Conservation (phyloP, 2,329 filamentous ascomycete genomes). For the Colletotrichum scovillei region DNA sequence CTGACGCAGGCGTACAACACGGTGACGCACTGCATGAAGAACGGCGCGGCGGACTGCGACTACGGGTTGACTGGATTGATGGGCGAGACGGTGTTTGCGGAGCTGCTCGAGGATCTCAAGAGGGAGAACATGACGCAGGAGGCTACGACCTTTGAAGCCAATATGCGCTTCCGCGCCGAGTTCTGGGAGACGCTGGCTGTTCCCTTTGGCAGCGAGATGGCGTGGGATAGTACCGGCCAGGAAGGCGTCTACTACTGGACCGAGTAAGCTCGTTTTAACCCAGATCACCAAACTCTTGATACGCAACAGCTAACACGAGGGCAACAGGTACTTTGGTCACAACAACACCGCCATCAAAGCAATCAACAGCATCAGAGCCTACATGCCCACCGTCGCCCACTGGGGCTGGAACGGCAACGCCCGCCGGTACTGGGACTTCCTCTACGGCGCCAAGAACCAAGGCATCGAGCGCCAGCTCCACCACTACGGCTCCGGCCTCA, state of each 20-base stretch:
- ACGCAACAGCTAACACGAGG: neutral
- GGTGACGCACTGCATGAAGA: constrained; percentile 50
- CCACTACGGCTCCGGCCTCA: constrained; percentile 70
- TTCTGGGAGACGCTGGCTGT: constrained; percentile 62
- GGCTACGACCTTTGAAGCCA: constrained; percentile 47
- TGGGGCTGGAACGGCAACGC: constrained; percentile 74
- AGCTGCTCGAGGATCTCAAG: constrained; percentile 62
- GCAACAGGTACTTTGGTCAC: constrained; percentile 59
- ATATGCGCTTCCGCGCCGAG: constrained; percentile 61
- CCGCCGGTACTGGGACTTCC: constrained; percentile 68
- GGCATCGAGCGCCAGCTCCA: constrained; percentile 64
- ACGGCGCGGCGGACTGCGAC: constrained; percentile 45
- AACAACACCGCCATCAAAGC: constrained; percentile 58
- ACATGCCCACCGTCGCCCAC: constrained; percentile 67
- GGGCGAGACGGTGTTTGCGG: constrained; percentile 69
- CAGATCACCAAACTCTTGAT: neutral
- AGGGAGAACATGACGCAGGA: constrained; percentile 53
- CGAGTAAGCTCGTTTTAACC: constrained; percentile 46
- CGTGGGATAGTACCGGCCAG: constrained; percentile 72
- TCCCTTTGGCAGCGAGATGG: constrained; percentile 71
- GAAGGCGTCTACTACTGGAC: constrained; percentile 72
- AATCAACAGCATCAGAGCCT: constrained; percentile 65
- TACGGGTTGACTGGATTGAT: constrained; percentile 64
- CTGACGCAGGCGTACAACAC: constrained; percentile 65
- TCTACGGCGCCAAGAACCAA: constrained; percentile 50